Conservation (phyloP, 75 land plant species). For the Pseudotsuga menziesii region DNA sequence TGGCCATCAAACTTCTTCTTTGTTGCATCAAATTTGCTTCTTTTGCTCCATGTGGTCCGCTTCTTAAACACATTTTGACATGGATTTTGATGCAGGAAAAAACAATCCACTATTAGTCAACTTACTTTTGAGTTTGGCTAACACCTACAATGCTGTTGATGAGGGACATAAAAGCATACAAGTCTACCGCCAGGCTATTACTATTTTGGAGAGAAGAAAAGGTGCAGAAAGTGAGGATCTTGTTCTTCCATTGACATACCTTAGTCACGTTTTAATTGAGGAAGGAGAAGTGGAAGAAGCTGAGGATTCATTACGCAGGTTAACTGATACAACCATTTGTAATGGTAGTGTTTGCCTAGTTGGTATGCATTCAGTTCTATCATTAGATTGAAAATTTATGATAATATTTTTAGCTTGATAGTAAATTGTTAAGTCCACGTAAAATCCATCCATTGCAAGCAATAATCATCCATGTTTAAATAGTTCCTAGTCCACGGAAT, state of each 20-base stretch:
- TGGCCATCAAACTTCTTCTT: background rate
- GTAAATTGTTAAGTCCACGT: background rate
- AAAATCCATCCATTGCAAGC: background rate
- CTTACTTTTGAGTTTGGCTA: conserved; percentile 63
- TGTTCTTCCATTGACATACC: conserved; percentile 57
- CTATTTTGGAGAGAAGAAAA: conserved; percentile 50
- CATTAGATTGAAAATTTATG: background rate
- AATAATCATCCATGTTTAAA: background rate
- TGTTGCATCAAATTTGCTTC: background rate
- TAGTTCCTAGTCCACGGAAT: too few relatives aligned
- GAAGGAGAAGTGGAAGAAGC: conserved; percentile 65
- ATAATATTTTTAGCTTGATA: background rate
- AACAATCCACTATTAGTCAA: conserved; percentile 48
- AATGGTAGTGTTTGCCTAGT: background rate
- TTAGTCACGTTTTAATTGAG: conserved; percentile 62
- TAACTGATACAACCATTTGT: background rate
- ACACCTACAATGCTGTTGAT: conserved; percentile 30
- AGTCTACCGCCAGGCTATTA: conserved; percentile 40
- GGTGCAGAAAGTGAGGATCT: conserved; percentile 58
- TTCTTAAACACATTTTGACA: background rate
- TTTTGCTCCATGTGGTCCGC: background rate
- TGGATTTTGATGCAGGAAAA: conserved; percentile 35
- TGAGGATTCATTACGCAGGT: conserved; percentile 66
- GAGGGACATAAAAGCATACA: conserved; percentile 45
- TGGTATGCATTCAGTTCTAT: background rate